These are phyloP conservation scores for Marvania coccoides DNA, from an alignment of 139 green algal genomes.

Conservation along the genomic window DNA sequence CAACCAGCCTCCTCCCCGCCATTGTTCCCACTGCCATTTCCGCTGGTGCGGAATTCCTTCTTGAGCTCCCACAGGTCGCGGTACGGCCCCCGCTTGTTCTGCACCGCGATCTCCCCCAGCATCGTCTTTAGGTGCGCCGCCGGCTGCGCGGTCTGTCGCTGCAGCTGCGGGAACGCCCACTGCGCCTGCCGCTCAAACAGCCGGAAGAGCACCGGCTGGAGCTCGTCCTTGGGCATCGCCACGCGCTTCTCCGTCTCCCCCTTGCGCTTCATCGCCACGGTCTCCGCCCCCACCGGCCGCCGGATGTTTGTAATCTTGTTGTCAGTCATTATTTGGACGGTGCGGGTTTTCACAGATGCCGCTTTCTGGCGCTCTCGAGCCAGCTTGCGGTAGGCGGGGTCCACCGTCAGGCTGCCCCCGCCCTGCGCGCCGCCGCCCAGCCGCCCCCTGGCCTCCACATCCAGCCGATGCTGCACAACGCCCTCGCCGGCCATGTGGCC, in stretches of 20 bases:
- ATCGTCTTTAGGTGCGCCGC: constrained; percentile 37
- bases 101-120: constrained; percentile 24
- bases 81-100: constrained; percentile 30
- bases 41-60: constrained; percentile 12
- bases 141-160: constrained; percentile 48
- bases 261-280: background rate
- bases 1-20: no score
- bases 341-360: background rate
- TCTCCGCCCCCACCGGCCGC: background rate
- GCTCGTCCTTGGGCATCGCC: constrained; percentile 26
- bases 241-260: constrained; percentile 20
- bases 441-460: constrained; percentile 22
- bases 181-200: constrained; percentile 48
- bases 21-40: no score
- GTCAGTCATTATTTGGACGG: constrained; percentile 16
- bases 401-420: background rate
- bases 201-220: constrained; percentile 36
- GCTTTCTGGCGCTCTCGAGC: constrained; percentile 18
- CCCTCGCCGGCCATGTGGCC: constrained; percentile 27
- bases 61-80: constrained; percentile 51
- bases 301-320: constrained; percentile 11
- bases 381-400: constrained; percentile 27
- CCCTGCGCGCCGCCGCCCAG: background rate
- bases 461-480: constrained; percentile 33
- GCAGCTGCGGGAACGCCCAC: constrained; percentile 49